Base-by-base conservation (phyloP, 2,329 filamentous ascomycete genomes). In the Aspergillus terreus region DNA sequence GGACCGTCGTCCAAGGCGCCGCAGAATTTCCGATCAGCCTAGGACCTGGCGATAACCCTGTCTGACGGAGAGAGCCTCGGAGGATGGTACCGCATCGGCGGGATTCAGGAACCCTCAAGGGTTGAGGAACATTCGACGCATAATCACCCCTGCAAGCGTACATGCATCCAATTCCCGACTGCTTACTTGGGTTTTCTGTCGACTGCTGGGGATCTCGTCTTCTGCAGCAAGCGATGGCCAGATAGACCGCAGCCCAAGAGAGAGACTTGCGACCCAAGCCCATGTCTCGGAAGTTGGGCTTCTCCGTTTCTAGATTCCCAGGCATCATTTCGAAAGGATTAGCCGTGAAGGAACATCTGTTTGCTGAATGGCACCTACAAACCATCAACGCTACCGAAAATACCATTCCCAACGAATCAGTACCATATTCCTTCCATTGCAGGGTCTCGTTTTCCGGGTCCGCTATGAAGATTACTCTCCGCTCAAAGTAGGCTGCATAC, bases 231-330 rank as follows among this genome's bases (percentile, higher is more conserved):
- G 14, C n/a, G 15, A 17, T 15, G 19, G 6, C 5, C 40, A 21
- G 40, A 19, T 11, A 6, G 40, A 19, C 19, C 40, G 40, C 17
- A 2, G 9, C 40, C 6, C 3, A n/a, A 11, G 40, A 4, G 14
- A 38, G 33, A 6, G 35, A 15, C 40, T 15, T 36, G 6, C 25
- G 32, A 33, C 32, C 14, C 15, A 42, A 12, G 27, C 41, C 11
- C 21, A 46, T 56, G 53, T 51, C 40, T 55, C 48, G 47, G 55
- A 47, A 30, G 42, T 46, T 46, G 27, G 41, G 44, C n/a, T 44
- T 48, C 42, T 27, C 41, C 35, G n/a, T 38, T 52, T 53, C 50
- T 55, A 52, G 50, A 49, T 40, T 46, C 44, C 48, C 42, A 17
- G 40, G 12, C 35, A 40, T 25, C 6, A 14, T 55, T 50, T 54